phyloP scores from a whole-genome alignment of 495 filamentous ascomycete genomes.

The Ramalina intermedia region DNA sequence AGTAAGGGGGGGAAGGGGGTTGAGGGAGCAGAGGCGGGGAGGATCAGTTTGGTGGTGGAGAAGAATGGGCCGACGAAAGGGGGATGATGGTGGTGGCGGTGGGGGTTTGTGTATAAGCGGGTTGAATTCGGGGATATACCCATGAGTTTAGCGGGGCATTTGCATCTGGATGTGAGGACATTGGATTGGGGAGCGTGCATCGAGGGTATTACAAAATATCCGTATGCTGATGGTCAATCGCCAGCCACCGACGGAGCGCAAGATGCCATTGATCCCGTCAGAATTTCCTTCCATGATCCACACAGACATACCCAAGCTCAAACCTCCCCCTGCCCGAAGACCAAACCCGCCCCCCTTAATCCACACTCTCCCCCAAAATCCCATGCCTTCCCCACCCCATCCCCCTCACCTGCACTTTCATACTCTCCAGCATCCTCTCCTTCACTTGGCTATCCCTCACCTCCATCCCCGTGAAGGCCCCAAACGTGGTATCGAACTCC shows the following conservation, averaged over 20 bases:
- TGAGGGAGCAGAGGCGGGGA: slow-evolving; percentile 1
- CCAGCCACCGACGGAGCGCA: no score
- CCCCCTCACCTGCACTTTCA: slow-evolving; percentile 50
- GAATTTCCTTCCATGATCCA: no score
- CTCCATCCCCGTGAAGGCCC: slow-evolving; percentile 47
- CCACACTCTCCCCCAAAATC: not conserved
- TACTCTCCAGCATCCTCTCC: slow-evolving; percentile 53
- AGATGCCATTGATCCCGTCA: no score
- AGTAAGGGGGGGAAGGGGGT: no score
- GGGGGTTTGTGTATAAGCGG: no score
- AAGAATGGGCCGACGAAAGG: slow-evolving; percentile 2
- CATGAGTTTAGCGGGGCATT: no score
- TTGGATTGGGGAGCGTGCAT: no score
- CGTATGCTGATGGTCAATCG: no score
- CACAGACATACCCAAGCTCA: no score
- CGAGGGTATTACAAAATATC: no score
- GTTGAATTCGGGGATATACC: no score
- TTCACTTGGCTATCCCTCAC: slow-evolving; percentile 43
- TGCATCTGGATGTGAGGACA: no score
- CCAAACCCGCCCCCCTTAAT: not conserved
- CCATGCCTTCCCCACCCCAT: slow-evolving; percentile 12
- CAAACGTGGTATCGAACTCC: slow-evolving; percentile 48
- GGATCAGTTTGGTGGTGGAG: slow-evolving; percentile 5
- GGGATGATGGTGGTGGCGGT: not conserved
- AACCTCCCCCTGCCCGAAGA: not conserved